Base-by-base conservation (phyloP, 1,284 basidiomycete species). In the Rhodotorula sp. region DNA sequence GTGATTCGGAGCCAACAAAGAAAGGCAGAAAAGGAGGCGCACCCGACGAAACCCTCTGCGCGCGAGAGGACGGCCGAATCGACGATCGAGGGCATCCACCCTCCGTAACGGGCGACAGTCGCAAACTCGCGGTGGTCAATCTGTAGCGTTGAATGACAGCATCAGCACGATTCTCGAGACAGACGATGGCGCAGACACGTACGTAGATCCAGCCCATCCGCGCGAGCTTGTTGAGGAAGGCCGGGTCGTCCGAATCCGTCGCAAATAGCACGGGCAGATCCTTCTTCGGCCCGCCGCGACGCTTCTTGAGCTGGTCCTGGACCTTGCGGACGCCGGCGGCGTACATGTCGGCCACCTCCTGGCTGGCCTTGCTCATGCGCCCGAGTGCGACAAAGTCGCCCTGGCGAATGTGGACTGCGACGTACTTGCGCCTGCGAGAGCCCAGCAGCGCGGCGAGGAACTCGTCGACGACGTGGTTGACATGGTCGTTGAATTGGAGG, bases 391-490 rank as follows among this genome's bases (percentile, higher is more conserved):
- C 44, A 34, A 74, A 74, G 37, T 74, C 69, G 9, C 72, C 72
- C 41, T 71, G 72, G 3, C 60, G 53, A 22, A 76, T 22, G 64
- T 76, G 74, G 9, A 76, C 69, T 19, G 60, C 72, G 65, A 76
- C 57, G 50, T 67, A 76, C 29, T 66, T 57, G 39, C 73, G 68
- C 29, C 63, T 22, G 36, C 54, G 64, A n/a, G 67, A 68, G 2
- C 74, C 74, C 34, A 76, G 60, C 25, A 76, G 53, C 2, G 72
- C 69, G n/a, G 37, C 51, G 44, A 76, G 34, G 32, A 76, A 62
- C 53, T 76, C 74, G 64, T 76, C 74, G 32, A 70, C 66, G 37
- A 76, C 50, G 51, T 73, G 72, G 58, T 71, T 70, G 62, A 74
- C 66, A 55, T 71, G 67, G 22, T 58, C 34, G 61, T 69, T 74